phyloP scores from a whole-genome alignment of 2,329 filamentous ascomycete genomes.

The Chaetomiaceae sp. region DNA sequence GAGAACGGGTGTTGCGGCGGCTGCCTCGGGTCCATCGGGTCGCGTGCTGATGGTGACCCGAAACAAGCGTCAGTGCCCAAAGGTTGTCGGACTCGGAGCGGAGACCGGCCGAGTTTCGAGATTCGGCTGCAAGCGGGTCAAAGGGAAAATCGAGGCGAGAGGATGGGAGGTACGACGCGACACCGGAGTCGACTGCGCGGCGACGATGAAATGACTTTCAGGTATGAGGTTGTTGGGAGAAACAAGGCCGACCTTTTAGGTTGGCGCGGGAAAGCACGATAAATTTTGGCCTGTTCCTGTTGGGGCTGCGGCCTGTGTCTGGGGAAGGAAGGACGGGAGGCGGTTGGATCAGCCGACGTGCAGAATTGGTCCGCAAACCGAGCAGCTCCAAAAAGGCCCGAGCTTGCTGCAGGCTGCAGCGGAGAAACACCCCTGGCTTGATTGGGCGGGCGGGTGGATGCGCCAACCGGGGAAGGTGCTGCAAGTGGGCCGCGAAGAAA shows the following conservation, averaged over 20 bases:
- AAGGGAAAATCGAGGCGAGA: not conserved
- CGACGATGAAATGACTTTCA: too few relatives aligned
- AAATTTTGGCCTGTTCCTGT: conserved; percentile 25
- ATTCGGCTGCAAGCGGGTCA: not conserved
- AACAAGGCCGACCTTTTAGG: not conserved
- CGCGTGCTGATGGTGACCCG: not conserved
- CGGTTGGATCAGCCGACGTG: conserved; percentile 28
- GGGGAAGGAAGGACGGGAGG: conserved; percentile 25
- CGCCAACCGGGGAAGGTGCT: conserved; percentile 12
- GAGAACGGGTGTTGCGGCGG: conserved; percentile 33
- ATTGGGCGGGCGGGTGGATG: conserved; percentile 15
- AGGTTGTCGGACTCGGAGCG: not conserved
- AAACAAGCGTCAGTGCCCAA: conserved; percentile 13
- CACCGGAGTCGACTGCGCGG: not conserved
- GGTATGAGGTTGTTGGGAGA: not conserved
- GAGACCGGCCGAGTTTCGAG: too few relatives aligned
- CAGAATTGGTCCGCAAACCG: conserved; percentile 22
- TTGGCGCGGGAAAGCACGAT: conserved; percentile 13
- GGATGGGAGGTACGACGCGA: not conserved
- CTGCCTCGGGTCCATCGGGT: conserved; percentile 35
- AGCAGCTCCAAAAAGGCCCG: conserved; percentile 19
- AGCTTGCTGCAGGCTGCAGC: conserved; percentile 17
- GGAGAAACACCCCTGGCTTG: not conserved
- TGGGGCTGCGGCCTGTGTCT: conserved; percentile 17
- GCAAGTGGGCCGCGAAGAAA: conserved; percentile 16